A percentile compares a stretch with the other conserved stretches of the same genome.
Evolutionary conservation across 75 land plant genomes (phyloP).

Genomic region (Cunninghamia lanceolata): DNA sequence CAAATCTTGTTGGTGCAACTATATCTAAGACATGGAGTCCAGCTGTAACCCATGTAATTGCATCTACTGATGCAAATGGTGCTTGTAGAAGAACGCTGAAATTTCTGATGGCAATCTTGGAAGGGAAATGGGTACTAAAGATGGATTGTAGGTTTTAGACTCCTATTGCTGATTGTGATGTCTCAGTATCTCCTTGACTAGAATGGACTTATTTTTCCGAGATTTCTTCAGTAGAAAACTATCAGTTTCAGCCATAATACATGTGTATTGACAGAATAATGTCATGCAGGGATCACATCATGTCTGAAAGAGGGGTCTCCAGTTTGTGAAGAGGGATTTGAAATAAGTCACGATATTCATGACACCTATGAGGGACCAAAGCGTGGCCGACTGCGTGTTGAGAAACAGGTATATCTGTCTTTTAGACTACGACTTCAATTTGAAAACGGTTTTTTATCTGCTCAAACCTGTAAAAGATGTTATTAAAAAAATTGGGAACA

Average conservation of each 20-base stretch:
- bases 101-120: conserved; percentile 69
- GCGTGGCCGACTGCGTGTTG: conserved; percentile 55
- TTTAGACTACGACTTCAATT: background rate
- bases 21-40: conserved; percentile 49
- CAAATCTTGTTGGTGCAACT: conserved; percentile 35
- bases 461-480: too few relatives aligned
- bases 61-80: conserved; percentile 71
- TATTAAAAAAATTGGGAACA: too few relatives aligned
- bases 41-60: conserved; percentile 79
- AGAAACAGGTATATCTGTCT: conserved; percentile 36
- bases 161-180: background rate
- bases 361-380: conserved; percentile 65
- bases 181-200: background rate
- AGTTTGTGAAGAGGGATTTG: conserved; percentile 65
- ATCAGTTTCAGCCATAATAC: background rate
- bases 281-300: conserved; percentile 61
- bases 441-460: background rate
- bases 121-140: conserved; percentile 75
- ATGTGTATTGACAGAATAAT: background rate
- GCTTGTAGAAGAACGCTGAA: conserved; percentile 77
- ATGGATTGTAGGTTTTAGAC: conserved; percentile 57
- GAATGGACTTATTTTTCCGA: background rate
- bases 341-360: conserved; percentile 62
- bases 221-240: background rate
- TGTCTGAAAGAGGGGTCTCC: conserved; percentile 52